Evolutionary conservation across 495 filamentous ascomycete species (phyloP), one percentile per base, ranked within the genome.

Genomic region (Cairneyella variabilis): DNA sequence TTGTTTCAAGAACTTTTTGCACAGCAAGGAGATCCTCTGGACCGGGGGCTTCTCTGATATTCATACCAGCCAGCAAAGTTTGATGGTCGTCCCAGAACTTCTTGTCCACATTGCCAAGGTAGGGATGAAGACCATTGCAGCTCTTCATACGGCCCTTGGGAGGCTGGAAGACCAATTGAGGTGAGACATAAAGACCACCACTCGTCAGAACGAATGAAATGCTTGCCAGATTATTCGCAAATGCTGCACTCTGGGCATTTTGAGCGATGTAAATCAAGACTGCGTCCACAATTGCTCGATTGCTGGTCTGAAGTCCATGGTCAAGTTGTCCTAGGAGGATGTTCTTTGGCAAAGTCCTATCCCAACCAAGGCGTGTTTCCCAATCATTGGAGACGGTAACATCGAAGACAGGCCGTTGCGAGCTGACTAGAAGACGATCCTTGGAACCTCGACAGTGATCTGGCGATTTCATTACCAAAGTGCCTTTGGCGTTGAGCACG

Each of bases 331-430:
- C 32, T 7, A 61, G 44, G 16, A 71, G 43, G 10, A 60, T 34
- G 9, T 53, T 11, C 8, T 44, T 22, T 16, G 61, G 53, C n/a
- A 70, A 47, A 23, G 16, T 30, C 8, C 34, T 25, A 23, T 61
- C 28, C 69, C 67, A 70, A 17, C 64, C 69, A 22, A 71, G 57
- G 9, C 61, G 42, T 36, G 11, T 51, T 28, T 59, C 61, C 69
- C 69, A 71, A 11, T 48, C 39, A 2, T 1, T 22, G 7, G 43
- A 61, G 12, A 69, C 52, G 9, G 16, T n/a, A 3, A 56, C 48
- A 4, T 44, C 42, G n/a, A 64, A 12, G 16, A 65, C 55, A 1
- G 61, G 57, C 34, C 64, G 59, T 9, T 61, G 60, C 1, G 54
- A 57, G 27, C 62, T 52, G 4, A 66, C 63, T 10, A 70, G 41